Conservation (phyloP, 2,329 filamentous ascomycete species). For the Phialophora chinensis region DNA sequence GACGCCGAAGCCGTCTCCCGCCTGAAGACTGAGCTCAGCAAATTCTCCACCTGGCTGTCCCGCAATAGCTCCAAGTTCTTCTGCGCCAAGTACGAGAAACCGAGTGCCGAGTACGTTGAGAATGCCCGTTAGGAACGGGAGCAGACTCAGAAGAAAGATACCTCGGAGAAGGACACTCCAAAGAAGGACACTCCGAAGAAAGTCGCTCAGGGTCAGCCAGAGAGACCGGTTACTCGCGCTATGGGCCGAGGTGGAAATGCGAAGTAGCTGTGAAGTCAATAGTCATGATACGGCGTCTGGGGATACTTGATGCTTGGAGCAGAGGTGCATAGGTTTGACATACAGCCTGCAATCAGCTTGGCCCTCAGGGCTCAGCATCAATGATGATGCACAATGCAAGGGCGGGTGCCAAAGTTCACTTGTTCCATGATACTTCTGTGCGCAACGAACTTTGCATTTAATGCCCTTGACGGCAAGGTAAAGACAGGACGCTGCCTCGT, state of each 20-base stretch:
- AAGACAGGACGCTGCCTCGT: background rate
- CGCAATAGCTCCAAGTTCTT: slow-evolving; percentile 81
- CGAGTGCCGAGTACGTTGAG: slow-evolving; percentile 41
- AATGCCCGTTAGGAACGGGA: slow-evolving; percentile 26
- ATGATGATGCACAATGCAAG: background rate
- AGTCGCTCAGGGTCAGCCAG: background rate
- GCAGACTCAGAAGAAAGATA: slow-evolving; percentile 1
- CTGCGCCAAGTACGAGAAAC: slow-evolving; percentile 51
- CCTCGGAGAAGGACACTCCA: background rate
- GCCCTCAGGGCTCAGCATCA: background rate
- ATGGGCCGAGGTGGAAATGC: background rate
- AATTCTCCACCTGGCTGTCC: slow-evolving; percentile 84
- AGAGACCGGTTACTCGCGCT: background rate
- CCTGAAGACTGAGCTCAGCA: slow-evolving; percentile 84
- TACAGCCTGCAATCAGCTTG: background rate
- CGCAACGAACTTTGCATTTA: background rate
- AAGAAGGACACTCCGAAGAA: background rate
- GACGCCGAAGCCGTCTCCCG: slow-evolving; percentile 87
- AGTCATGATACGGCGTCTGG: background rate
- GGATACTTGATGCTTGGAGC: background rate
- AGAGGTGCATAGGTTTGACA: background rate
- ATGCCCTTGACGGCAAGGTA: background rate
- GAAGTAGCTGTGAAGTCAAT: background rate
- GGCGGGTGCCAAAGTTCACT: background rate
- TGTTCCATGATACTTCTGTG: background rate